Evolutionary conservation across 225 moss, liverwort and hornwort genomes (phyloP), one percentile per base, ranked within the genome.

Genomic region (Thuidium tamariscinum): DNA sequence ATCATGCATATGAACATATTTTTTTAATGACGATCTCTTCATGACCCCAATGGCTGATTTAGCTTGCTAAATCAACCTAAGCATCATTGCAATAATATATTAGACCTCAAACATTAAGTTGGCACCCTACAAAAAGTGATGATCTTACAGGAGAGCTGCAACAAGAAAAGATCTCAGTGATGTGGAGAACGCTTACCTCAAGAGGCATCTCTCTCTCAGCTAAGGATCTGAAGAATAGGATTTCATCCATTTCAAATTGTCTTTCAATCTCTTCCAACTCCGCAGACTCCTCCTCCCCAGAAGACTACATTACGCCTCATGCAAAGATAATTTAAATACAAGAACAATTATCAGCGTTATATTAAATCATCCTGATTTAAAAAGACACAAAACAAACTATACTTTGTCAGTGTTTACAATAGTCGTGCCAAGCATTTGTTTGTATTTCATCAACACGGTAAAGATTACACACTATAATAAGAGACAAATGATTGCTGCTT

Each of bases 181-280:
- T 79, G 84, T 61, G 73, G 51, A 90, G 89, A 84, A 92, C 60
- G 87, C 78, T 91, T 85, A 95, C 89, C 93, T 92, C 88, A 82
- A 98, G 91, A 72, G 93, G 94, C 89, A 95, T 89, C 77, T 93
- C 92, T 66, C 92, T 96, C 89, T 98, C 97, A 67, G 96, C 96
- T 84, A 96, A 90, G 42, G 93, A 96, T 91, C 97, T 95, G 77
- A 98, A 96, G 83, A 91, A 98, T 37, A 98, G 91, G 79, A 98
- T 98, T 91, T 98, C 97, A 83, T 98, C 95, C 96, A 96, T 96
- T 87, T 98, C 95, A 93, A 98, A 98, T 82, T 96, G 96, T 87
- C 89, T 91, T 90, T 98, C 97, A 89, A 98, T 95, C 90, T 95
- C 97, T 88, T 98, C 97, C 79, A 98, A 89, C 79, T 93, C 97